phyloP scores from a whole-genome alignment of 1,284 basidiomycete species.

The Cryptococcus wingfieldii region DNA sequence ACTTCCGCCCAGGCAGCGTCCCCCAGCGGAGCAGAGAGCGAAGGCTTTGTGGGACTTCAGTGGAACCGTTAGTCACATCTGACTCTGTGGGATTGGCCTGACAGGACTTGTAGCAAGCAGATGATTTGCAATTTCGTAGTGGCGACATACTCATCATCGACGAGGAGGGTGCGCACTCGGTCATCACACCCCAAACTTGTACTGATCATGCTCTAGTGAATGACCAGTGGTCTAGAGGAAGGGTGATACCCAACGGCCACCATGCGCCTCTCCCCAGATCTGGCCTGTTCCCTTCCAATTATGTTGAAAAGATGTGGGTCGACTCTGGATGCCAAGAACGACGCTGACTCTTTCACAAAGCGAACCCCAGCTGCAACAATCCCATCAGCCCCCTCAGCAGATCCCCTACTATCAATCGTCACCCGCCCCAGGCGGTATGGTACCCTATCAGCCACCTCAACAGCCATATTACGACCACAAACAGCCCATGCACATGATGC shows the following conservation, averaged over 20 bases:
- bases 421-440: constrained; percentile 19
- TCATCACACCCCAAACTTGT: neutral
- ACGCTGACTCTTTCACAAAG: neutral
- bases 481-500: constrained; percentile 13
- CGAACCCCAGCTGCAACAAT: neutral
- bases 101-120: constrained; percentile 21
- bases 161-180: constrained; percentile 31
- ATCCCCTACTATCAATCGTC: constrained; percentile 11
- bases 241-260: constrained; percentile 34
- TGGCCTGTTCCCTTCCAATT: constrained; percentile 44
- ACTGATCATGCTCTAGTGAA: constrained; percentile 26
- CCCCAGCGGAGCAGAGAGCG: constrained; percentile 21
- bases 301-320: constrained; percentile 43
- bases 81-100: neutral
- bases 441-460: constrained; percentile 15
- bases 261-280: constrained; percentile 22
- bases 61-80: constrained; percentile 25
- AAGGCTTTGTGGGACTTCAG: constrained; percentile 44
- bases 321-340: neutral
- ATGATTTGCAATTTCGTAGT: constrained; percentile 39
- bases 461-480: constrained; percentile 16
- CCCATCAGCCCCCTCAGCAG: constrained; percentile 4
- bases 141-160: constrained; percentile 43
- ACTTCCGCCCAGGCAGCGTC: constrained; percentile 12
- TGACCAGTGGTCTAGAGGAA: constrained; percentile 42